Percentiles rank a stretch among this genome's conserved stretches.
Evolutionary conservation across 352 stramenopile species (phyloP).

Genomic region (Phytophthora fragariae): DNA sequence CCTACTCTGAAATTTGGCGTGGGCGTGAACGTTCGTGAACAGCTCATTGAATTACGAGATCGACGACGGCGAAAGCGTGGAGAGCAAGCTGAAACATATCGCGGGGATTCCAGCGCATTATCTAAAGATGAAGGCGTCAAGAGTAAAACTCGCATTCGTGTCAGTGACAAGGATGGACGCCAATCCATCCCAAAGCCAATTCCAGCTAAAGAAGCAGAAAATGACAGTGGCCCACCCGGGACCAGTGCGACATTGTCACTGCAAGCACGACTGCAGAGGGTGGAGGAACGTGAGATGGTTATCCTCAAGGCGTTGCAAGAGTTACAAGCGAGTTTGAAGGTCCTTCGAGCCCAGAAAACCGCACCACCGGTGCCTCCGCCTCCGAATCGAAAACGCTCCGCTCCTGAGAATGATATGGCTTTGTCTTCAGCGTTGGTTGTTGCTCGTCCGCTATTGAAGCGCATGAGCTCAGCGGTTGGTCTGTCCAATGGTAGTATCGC

Average conservation of each 20-base stretch:
- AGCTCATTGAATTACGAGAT: conserved; percentile 19
- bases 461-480: conserved; percentile 16
- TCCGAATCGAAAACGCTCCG: neutral
- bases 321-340: conserved; percentile 25
- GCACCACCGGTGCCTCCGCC: neutral
- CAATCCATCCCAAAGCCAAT: neutral
- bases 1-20: conserved; percentile 26
- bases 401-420: neutral
- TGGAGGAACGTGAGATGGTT: conserved; percentile 32
- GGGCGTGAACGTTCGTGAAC: conserved; percentile 18
- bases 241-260: neutral
- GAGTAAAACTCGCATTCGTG: neutral
- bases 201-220: neutral
- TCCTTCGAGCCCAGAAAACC: conserved; percentile 9
- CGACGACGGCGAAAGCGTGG: neutral
- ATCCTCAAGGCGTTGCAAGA: conserved; percentile 32
- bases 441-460: conserved; percentile 9
- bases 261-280: conserved; percentile 23
- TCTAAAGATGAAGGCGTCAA: neutral
- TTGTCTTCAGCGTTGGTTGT: neutral
- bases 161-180: neutral
- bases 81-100: neutral
- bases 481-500: neutral
- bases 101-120: neutral
- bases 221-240: neutral